Conservation (phyloP, 768 basidiomycete species). For the Russula sp. region DNA sequence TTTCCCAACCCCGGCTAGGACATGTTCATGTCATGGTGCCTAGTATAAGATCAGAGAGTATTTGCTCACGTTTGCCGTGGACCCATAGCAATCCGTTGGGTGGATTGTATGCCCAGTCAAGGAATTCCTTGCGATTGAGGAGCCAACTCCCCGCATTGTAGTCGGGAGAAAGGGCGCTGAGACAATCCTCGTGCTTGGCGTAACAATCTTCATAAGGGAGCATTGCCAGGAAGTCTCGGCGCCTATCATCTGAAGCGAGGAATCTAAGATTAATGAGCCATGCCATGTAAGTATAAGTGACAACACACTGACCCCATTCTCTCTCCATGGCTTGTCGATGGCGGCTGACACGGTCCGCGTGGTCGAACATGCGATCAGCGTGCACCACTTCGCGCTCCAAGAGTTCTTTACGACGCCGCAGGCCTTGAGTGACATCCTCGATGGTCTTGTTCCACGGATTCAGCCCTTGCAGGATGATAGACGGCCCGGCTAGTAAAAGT, state of each 20-base stretch:
- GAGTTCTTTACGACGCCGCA: background rate
- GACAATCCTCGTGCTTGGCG: slow-evolving; percentile 4
- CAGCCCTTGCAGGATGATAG: background rate
- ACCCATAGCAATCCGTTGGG: background rate
- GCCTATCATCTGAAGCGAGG: background rate
- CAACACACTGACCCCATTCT: background rate
- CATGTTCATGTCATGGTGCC: background rate
- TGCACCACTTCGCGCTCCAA: slow-evolving; percentile 1
- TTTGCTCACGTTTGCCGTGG: slow-evolving; percentile 3
- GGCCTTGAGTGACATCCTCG: background rate
- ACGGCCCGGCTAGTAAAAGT: background rate
- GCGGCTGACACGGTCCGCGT: background rate
- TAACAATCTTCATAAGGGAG: slow-evolving; percentile 11
- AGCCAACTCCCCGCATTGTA: slow-evolving; percentile 3
- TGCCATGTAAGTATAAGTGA: background rate
- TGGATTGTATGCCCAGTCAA: background rate
- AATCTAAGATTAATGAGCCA: background rate
- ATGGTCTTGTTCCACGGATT: slow-evolving; percentile 12
- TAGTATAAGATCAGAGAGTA: background rate
- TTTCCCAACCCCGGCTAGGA: slow-evolving; percentile 8
- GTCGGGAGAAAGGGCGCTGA: background rate
- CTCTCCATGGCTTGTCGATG: background rate
- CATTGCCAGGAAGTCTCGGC: background rate
- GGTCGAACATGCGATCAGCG: background rate
- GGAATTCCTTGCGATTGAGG: background rate